Conservation (phyloP, 352 stramenopile genomes). For the Pythium graminicola region DNA sequence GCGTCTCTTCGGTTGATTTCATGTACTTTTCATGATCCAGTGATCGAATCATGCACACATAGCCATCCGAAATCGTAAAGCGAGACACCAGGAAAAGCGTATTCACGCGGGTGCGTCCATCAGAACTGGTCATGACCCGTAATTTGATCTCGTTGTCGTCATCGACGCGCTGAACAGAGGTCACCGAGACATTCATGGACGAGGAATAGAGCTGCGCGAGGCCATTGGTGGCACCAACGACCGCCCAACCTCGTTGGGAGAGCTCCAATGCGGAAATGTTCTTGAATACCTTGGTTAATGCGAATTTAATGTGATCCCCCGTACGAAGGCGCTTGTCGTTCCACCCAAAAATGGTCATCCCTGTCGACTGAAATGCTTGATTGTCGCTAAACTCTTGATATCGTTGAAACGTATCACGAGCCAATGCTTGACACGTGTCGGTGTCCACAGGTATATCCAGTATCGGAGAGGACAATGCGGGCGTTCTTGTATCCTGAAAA, state of each 20-base stretch:
- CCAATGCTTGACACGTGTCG: constrained; percentile 9
- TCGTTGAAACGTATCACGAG: constrained; percentile 1
- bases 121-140: constrained; percentile 17
- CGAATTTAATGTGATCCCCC: constrained; percentile 26
- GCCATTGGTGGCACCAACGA: constrained; percentile 14
- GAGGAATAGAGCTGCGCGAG: constrained; percentile 18
- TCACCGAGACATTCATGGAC: constrained; percentile 11
- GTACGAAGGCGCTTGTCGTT: constrained; percentile 21
- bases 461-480: too few species aligned
- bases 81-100: constrained; percentile 21
- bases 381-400: constrained; percentile 13
- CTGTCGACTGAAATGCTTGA: constrained; percentile 21
- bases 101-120: constrained; percentile 14
- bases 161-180: constrained; percentile 16
- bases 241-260: constrained; percentile 19
- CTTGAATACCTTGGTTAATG: constrained; percentile 28
- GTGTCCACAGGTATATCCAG: too few species aligned
- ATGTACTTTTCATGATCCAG: constrained; percentile 11
- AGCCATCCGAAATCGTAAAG: constrained; percentile 13
- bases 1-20: not conserved
- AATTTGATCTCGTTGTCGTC: constrained; percentile 21
- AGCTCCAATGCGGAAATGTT: constrained; percentile 12
- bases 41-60: constrained; percentile 13
- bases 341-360: constrained; percentile 30
- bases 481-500: too few species aligned